These are phyloP conservation scores for Zelopaecilomyces penicillatus DNA, from an alignment of 2,329 filamentous ascomycete genomes.

Conservation along the genomic window DNA sequence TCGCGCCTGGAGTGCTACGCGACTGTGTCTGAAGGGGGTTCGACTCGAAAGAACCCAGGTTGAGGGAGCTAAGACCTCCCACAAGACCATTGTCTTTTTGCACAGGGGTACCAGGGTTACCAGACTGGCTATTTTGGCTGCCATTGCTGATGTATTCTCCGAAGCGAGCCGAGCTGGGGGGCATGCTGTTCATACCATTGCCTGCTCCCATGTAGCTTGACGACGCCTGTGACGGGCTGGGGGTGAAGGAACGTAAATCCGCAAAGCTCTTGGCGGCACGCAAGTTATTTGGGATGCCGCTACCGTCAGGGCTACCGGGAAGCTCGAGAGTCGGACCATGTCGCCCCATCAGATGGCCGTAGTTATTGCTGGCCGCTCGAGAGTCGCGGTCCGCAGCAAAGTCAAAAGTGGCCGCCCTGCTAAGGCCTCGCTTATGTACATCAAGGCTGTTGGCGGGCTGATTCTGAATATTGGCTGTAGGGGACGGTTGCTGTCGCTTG, in stretches of 20 bases:
- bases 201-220: slow-evolving; percentile 59
- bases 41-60: slow-evolving; percentile 43
- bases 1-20: slow-evolving; percentile 49
- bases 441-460: slow-evolving; percentile 59
- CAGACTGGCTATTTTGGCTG: slow-evolving; percentile 19
- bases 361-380: slow-evolving; percentile 55
- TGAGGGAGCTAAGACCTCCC: slow-evolving; percentile 41
- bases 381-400: slow-evolving; percentile 77
- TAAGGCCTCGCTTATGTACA: slow-evolving; percentile 73
- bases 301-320: slow-evolving; percentile 64
- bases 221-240: slow-evolving; percentile 77
- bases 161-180: slow-evolving; percentile 31
- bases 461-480: slow-evolving; percentile 48
- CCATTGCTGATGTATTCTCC: slow-evolving; percentile 36
- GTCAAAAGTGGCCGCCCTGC: slow-evolving; percentile 93
- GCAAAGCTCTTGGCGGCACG: slow-evolving; percentile 95
- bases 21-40: slow-evolving; percentile 27
- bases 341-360: slow-evolving; percentile 63
- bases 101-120: slow-evolving; percentile 30
- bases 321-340: slow-evolving; percentile 81
- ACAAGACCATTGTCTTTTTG: slow-evolving; percentile 35
- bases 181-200: slow-evolving; percentile 48
- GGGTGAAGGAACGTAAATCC: slow-evolving; percentile 88
- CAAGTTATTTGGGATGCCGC: slow-evolving; percentile 64
- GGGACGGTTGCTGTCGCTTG: slow-evolving; percentile 50